Conservation (phyloP, 176 grass and related monocot species). For the Avena insularis region DNA sequence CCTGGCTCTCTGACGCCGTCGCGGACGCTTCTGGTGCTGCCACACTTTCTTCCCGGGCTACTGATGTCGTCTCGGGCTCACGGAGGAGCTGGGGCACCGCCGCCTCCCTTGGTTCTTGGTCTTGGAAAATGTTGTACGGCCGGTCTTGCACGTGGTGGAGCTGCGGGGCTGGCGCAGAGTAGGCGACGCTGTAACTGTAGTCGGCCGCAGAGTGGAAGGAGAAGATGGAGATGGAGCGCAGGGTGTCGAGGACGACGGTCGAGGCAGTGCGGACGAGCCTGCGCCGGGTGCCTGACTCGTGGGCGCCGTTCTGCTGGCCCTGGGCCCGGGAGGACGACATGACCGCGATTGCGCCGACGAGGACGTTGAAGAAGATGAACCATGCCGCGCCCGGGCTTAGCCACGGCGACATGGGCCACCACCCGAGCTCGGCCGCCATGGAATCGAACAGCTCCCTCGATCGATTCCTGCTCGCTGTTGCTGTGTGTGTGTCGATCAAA, state of each 20-base stretch:
- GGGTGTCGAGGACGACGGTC: constrained; percentile 9
- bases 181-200: not conserved
- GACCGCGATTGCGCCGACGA: constrained; percentile 36
- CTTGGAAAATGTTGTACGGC: not conserved
- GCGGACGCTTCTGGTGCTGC: not conserved
- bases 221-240: constrained; percentile 34
- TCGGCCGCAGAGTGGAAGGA: not conserved
- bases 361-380: constrained; percentile 48
- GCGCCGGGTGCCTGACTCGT: not conserved
- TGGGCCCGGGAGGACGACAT: constrained; percentile 12
- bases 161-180: not conserved
- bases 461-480: not conserved
- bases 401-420: constrained; percentile 41
- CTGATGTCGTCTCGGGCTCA: not conserved
- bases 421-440: constrained; percentile 2
- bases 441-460: not conserved
- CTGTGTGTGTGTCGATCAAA: not conserved
- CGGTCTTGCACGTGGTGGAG: not conserved
- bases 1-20: not conserved
- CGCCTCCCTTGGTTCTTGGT: not conserved
- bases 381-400: constrained; percentile 33
- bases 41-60: not conserved
- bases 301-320: not conserved
- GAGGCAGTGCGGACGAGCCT: constrained; percentile 21
- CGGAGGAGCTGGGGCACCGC: not conserved